phyloP scores from a whole-genome alignment of 345 rosid species.

The Bruguiera parviflora region DNA sequence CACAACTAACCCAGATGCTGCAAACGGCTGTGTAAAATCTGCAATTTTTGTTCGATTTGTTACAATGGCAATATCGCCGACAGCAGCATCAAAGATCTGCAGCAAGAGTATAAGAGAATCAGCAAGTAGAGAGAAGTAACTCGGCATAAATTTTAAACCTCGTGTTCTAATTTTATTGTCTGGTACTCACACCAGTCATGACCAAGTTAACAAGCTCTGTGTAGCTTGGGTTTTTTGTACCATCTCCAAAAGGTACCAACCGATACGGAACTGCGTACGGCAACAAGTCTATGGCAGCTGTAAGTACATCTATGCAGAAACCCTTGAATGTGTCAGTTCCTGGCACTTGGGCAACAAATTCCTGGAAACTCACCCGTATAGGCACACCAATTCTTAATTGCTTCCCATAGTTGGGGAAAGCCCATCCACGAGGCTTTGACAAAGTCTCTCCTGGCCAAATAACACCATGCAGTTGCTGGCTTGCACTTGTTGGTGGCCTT shows the following conservation, averaged over 20 bases:
- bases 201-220: constrained; percentile 61
- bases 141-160: constrained; percentile 6
- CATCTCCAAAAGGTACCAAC: constrained; percentile 74
- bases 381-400: constrained; percentile 83
- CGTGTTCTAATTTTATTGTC: constrained; percentile 1
- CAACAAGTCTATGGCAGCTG: constrained; percentile 71
- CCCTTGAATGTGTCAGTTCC: constrained; percentile 72
- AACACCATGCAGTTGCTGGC: constrained; percentile 52
- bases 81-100: constrained; percentile 79
- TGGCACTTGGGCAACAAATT: constrained; percentile 65
- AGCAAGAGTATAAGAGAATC: constrained; percentile 14
- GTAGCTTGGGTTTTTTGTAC: constrained; percentile 72
- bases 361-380: constrained; percentile 59
- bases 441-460: constrained; percentile 95
- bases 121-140: constrained; percentile 13
- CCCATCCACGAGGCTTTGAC: constrained; percentile 89
- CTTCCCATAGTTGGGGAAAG: constrained; percentile 83
- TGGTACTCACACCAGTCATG: constrained; percentile 71
- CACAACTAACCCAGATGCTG: constrained; percentile 83
- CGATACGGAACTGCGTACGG: constrained; percentile 79
- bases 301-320: constrained; percentile 86
- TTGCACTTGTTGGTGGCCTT: constrained; percentile 52
- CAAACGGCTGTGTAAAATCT: constrained; percentile 92
- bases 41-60: constrained; percentile 80
- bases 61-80: constrained; percentile 87